phyloP scores from a whole-genome alignment of 768 basidiomycete species.

The Tulasnella sp. region DNA sequence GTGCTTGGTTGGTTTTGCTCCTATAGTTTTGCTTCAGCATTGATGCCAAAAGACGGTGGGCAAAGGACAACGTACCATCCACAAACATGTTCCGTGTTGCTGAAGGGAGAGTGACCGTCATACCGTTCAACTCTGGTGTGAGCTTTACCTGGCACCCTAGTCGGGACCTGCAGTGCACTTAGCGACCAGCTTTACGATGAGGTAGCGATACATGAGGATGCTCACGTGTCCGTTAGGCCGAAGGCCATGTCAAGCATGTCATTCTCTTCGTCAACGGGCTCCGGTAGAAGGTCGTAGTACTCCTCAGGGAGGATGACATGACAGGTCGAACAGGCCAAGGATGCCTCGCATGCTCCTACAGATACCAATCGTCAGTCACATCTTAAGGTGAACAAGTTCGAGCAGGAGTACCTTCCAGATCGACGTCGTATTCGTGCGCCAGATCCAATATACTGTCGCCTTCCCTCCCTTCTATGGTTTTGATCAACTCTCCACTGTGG shows the following conservation, averaged over 20 bases:
- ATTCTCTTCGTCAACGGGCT: constrained; percentile 96
- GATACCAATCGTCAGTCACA: not conserved
- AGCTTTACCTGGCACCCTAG: constrained; percentile 52
- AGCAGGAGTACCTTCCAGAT: constrained; percentile 69
- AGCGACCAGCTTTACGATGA: not conserved
- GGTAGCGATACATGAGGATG: not conserved
- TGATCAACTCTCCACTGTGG: constrained; percentile 71
- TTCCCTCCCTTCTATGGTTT: constrained; percentile 85
- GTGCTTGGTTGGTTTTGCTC: constrained; percentile 48
- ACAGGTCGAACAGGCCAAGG: constrained; percentile 95
- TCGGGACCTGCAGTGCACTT: constrained; percentile 33
- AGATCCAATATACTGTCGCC: constrained; percentile 88
- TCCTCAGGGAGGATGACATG: constrained; percentile 81
- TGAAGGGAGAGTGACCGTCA: constrained; percentile 73
- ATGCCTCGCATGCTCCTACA: constrained; percentile 91
- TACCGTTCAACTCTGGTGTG: constrained; percentile 74
- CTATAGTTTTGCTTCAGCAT: constrained; percentile 24
- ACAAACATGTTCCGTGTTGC: constrained; percentile 98
- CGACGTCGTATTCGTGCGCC: constrained; percentile 92
- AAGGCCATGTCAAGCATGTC: constrained; percentile 99
- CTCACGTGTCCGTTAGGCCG: constrained; percentile 84
- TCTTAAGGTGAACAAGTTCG: not conserved
- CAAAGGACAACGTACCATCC: constrained; percentile 52
- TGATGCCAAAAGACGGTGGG: not conserved
- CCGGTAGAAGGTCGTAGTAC: constrained; percentile 77